phyloP scores from a whole-genome alignment of 192 early-diverging fungal genomes.

The Hyaloraphidium curvatum region DNA sequence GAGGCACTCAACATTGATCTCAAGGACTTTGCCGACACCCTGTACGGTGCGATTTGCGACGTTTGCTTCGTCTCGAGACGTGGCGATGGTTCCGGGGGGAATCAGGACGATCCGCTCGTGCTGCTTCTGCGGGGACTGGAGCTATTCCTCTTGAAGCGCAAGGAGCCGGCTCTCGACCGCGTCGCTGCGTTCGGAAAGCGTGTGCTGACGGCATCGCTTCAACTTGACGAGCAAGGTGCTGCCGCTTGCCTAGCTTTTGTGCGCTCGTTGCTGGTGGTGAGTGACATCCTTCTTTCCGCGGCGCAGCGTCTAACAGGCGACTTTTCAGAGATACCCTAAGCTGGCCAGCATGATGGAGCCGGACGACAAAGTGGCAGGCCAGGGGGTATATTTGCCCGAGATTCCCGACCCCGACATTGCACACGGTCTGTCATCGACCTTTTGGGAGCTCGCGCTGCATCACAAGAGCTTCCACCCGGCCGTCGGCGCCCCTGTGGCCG shows the following conservation, averaged over 20 bases:
- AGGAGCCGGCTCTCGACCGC: slow-evolving; percentile 41
- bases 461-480: too few species aligned
- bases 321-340: too few species aligned
- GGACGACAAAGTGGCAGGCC: too few species aligned
- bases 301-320: too few species aligned
- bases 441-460: too few species aligned
- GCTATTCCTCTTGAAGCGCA: slow-evolving; percentile 62
- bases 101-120: slow-evolving; percentile 27
- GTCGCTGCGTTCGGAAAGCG: slow-evolving; percentile 81
- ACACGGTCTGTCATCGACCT: too few species aligned
- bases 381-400: too few species aligned
- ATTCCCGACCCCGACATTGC: too few species aligned
- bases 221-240: slow-evolving; percentile 56
- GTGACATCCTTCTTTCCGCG: too few species aligned
- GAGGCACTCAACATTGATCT: slow-evolving; percentile 84
- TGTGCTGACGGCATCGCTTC: slow-evolving; percentile 41
- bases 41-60: slow-evolving; percentile 64
- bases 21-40: slow-evolving; percentile 69
- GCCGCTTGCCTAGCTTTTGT: slow-evolving; percentile 45
- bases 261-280: slow-evolving; percentile 37
- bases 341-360: too few species aligned
- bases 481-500: too few species aligned
- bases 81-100: slow-evolving; percentile 13
- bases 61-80: slow-evolving; percentile 37
- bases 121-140: slow-evolving; percentile 68